Conservation (phyloP, 345 rosid species). For the Dimocarpus longan region DNA sequence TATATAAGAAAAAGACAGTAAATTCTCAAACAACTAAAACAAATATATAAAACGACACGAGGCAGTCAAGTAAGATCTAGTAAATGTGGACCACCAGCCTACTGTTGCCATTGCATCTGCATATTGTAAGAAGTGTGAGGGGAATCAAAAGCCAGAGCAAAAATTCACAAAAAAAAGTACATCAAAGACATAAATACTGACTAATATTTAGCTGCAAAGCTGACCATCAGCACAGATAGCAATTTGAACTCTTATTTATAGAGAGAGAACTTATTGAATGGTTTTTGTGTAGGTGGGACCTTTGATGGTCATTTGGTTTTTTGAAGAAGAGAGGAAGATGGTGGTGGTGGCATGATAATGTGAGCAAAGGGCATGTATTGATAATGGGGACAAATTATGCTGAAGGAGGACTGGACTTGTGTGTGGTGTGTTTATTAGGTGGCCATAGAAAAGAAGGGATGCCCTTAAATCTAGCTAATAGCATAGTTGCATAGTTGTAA, state of each 20-base stretch:
- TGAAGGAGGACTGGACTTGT: background rate
- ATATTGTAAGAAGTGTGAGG: background rate
- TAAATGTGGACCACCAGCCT: background rate
- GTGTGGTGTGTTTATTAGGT: background rate
- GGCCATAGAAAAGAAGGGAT: constrained; percentile 5
- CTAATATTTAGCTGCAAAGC: constrained; percentile 15
- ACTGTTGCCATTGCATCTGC: background rate
- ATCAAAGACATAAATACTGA: constrained; percentile 18
- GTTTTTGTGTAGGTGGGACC: constrained; percentile 7
- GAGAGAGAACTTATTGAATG: background rate
- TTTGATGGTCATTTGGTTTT: constrained; percentile 15
- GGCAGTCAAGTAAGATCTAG: background rate
- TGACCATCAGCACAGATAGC: background rate
- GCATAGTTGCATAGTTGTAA: constrained; percentile 1
- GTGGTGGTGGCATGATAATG: constrained; percentile 6
- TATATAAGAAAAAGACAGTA: background rate
- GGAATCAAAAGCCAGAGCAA: background rate
- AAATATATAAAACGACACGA: no score
- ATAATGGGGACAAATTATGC: constrained; percentile 2
- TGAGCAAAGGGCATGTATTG: constrained; percentile 8
- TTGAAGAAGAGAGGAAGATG: background rate
- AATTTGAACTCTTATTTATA: background rate
- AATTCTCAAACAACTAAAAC: background rate
- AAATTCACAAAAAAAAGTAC: constrained; percentile 20
- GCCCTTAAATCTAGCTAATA: constrained; percentile 10